A percentile compares a stretch with the other conserved stretches of the same genome.
Evolutionary conservation across 371 early-diverging fungal species (phyloP).

Genomic region (Mucor lusitanicus): DNA sequence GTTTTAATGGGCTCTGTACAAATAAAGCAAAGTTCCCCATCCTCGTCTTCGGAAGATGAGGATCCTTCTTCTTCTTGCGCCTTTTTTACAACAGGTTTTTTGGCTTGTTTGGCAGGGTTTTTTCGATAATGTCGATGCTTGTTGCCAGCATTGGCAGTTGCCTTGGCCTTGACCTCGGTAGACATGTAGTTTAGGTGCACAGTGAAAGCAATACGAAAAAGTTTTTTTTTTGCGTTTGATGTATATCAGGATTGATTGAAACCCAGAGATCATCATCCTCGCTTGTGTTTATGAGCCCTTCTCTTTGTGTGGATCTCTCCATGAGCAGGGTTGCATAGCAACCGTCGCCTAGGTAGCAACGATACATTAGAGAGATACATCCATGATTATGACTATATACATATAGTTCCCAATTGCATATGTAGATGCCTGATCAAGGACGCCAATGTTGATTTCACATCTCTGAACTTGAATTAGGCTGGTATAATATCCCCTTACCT

Average conservation of each 20-base stretch:
- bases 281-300: neutral
- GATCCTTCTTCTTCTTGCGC: neutral
- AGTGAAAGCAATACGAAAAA: neutral
- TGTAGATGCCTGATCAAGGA: no score
- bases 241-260: neutral
- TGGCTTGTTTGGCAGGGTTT: neutral
- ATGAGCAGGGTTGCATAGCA: no score
- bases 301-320: no score
- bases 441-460: neutral
- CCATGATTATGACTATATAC: no score
- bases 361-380: neutral
- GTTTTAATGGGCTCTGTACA: slow-evolving; percentile 84
- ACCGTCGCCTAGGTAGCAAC: neutral
- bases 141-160: neutral
- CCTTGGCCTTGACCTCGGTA: neutral
- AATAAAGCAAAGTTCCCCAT: slow-evolving; percentile 78
- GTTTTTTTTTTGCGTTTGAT: neutral
- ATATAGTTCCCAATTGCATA: neutral
- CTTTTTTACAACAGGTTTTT: neutral
- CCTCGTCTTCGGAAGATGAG: slow-evolving; percentile 25
- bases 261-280: neutral
- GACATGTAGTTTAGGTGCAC: neutral
- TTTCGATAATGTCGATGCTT: neutral
- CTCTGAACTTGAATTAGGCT: neutral
- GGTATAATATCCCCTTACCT: no score